These are phyloP conservation scores for Coemansia sp. DNA, from an alignment of 192 early-diverging fungal genomes.

Conservation along the genomic window DNA sequence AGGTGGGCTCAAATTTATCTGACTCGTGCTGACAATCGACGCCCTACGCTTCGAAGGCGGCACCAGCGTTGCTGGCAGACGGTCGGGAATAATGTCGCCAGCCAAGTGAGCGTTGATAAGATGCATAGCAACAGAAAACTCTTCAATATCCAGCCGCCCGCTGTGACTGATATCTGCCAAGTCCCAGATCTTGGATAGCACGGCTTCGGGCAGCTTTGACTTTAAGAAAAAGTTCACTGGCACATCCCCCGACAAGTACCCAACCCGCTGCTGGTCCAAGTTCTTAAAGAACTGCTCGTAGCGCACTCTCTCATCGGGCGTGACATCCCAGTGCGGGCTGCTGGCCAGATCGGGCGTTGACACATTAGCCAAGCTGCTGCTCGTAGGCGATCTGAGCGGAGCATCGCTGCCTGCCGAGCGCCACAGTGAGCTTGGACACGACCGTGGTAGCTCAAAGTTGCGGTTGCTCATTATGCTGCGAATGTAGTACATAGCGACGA, in stretches of 20 bases:
- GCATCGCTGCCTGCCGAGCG: slow-evolving; percentile 55
- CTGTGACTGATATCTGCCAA: slow-evolving; percentile 67
- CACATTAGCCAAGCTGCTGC: slow-evolving; percentile 34
- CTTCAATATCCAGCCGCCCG: slow-evolving; percentile 66
- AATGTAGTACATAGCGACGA: slow-evolving; percentile 90
- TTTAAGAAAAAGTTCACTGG: slow-evolving; percentile 79
- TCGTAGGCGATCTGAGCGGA: slow-evolving; percentile 30
- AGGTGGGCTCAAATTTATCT: slow-evolving; percentile 38
- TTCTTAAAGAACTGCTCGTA: slow-evolving; percentile 78
- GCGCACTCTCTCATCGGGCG: slow-evolving; percentile 69
- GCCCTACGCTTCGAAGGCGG: slow-evolving; percentile 54
- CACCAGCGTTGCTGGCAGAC: slow-evolving; percentile 49
- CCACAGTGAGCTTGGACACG: slow-evolving; percentile 68
- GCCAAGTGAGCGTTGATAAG: slow-evolving; percentile 67
- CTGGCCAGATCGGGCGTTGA: slow-evolving; percentile 32
- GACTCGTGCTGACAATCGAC: slow-evolving; percentile 35
- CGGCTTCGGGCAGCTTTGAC: slow-evolving; percentile 68
- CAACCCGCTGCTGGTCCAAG: slow-evolving; percentile 66
- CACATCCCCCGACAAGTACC: slow-evolving; percentile 72
- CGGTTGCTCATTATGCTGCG: slow-evolving; percentile 77
- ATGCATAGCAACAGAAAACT: slow-evolving; percentile 84
- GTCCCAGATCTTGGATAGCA: slow-evolving; percentile 82
- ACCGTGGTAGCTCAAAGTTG: slow-evolving; percentile 66
- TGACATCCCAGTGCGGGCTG: slow-evolving; percentile 71
- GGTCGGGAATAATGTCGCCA: slow-evolving; percentile 59